phyloP scores from a whole-genome alignment of 1,139 yeast species.

The Debaryomyces sp. region DNA sequence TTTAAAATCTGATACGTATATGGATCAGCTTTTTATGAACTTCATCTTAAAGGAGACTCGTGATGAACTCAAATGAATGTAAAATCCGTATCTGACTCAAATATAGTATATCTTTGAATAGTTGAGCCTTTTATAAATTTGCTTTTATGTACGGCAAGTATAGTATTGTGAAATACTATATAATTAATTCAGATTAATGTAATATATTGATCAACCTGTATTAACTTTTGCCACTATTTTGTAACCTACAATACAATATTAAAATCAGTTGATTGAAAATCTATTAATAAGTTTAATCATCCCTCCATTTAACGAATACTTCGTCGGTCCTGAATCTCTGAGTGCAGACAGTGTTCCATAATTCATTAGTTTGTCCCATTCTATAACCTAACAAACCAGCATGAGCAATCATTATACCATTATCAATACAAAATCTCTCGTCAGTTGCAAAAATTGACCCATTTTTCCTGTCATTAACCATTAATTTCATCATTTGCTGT shows the following conservation, averaged over 20 bases:
- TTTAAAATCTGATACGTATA: not conserved
- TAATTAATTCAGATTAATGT: slow-evolving; percentile 2
- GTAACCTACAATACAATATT: not conserved
- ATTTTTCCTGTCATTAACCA: slow-evolving; percentile 82
- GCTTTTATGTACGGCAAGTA: slow-evolving; percentile 25
- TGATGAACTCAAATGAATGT: slow-evolving; percentile 18
- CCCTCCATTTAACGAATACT: slow-evolving; percentile 88
- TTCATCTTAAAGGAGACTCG: not conserved
- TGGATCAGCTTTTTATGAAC: slow-evolving; percentile 4
- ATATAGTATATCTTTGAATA: slow-evolving; percentile 10
- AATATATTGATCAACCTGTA: not conserved
- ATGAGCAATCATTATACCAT: slow-evolving; percentile 98
- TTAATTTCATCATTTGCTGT: slow-evolving; percentile 93
- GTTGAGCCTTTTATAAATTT: slow-evolving; percentile 23
- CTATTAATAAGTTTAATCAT: slow-evolving; percentile 33
- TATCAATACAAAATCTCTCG: slow-evolving; percentile 94
- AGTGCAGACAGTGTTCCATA: slow-evolving; percentile 81
- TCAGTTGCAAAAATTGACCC: slow-evolving; percentile 93
- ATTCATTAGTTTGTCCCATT: slow-evolving; percentile 67
- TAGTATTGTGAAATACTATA: not conserved
- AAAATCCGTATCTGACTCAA: slow-evolving; percentile 41
- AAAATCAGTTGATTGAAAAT: not conserved
- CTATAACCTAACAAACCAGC: slow-evolving; percentile 90
- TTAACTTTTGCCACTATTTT: slow-evolving; percentile 2
- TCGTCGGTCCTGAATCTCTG: slow-evolving; percentile 95